These are phyloP conservation scores for Citrus maxima DNA, from an alignment of 345 rosid genomes.

Conservation along the genomic window DNA sequence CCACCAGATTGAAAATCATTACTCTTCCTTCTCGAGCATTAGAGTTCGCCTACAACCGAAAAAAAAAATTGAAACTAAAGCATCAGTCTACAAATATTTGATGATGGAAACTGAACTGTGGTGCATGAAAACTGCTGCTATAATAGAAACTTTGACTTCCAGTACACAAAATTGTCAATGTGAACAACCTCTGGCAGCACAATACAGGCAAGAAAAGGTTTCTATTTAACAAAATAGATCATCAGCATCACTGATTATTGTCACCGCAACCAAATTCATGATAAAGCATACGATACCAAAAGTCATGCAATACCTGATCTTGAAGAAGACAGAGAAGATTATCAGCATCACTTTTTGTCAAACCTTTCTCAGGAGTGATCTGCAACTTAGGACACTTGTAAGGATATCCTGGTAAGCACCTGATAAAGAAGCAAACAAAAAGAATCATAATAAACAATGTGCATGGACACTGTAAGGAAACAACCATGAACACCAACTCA, in stretches of 20 bases:
- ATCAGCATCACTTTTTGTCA: slow-evolving; percentile 62
- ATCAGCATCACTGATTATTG: neutral
- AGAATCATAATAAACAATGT: neutral
- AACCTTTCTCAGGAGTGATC: slow-evolving; percentile 78
- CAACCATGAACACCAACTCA: neutral
- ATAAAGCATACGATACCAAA: slow-evolving; percentile 1
- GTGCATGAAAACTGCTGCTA: neutral
- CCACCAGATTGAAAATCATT: slow-evolving; percentile 94
- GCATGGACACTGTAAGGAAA: neutral
- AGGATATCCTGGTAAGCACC: slow-evolving; percentile 97
- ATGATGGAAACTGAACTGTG: neutral
- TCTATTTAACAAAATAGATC: slow-evolving; percentile 3
- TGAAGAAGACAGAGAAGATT: slow-evolving; percentile 76
- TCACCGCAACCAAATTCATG: neutral
- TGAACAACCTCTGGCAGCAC: neutral
- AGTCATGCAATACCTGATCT: slow-evolving; percentile 61
- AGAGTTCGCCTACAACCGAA: slow-evolving; percentile 55
- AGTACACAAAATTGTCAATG: neutral
- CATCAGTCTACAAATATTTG: neutral
- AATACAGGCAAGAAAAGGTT: slow-evolving; percentile 8
- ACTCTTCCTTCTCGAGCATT: slow-evolving; percentile 95
- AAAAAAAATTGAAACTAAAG: neutral
- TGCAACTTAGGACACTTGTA: slow-evolving; percentile 85
- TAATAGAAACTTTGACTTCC: slow-evolving; percentile 8
- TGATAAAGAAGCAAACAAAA: slow-evolving; percentile 22